phyloP scores from a whole-genome alignment of 257 asterid species.

The Cinchona pubescens region DNA sequence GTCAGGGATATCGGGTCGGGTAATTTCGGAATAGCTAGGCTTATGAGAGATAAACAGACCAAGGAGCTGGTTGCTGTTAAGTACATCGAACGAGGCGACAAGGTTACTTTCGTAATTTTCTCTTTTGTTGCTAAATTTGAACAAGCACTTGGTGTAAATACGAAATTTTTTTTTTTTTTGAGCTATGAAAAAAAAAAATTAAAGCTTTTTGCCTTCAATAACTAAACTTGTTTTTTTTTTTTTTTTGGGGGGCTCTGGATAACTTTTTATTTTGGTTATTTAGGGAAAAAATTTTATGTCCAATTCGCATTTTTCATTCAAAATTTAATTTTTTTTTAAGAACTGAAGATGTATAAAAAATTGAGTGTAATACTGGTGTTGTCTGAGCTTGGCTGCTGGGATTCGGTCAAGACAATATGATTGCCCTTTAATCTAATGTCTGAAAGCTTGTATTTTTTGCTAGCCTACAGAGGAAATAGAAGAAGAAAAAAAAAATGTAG shows the following conservation, averaged over 20 bases:
- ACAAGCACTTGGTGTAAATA: slow-evolving; percentile 9
- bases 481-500: background rate
- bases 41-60: slow-evolving; percentile 84
- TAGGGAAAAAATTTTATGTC: slow-evolving; percentile 5
- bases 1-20: slow-evolving; percentile 95
- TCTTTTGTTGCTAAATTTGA: background rate
- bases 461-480: no score
- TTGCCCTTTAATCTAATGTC: background rate
- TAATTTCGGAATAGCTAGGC: slow-evolving; percentile 92
- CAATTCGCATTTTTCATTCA: background rate
- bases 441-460: background rate
- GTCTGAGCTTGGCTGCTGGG: background rate
- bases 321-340: background rate
- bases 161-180: background rate
- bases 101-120: slow-evolving; percentile 50
- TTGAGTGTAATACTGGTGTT: background rate
- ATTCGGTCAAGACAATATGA: background rate
- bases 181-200: background rate
- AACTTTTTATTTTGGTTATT: slow-evolving; percentile 9
- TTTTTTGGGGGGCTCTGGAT: background rate
- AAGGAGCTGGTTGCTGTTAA: slow-evolving; percentile 92
- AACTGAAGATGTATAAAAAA: no score
- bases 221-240: slow-evolving; percentile 1
- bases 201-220: slow-evolving; percentile 6
- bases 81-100: slow-evolving; percentile 98